These are phyloP conservation scores for Dothidotthia symphoricarpi DNA, from an alignment of 2,329 filamentous ascomycete species.

Conservation along the genomic window DNA sequence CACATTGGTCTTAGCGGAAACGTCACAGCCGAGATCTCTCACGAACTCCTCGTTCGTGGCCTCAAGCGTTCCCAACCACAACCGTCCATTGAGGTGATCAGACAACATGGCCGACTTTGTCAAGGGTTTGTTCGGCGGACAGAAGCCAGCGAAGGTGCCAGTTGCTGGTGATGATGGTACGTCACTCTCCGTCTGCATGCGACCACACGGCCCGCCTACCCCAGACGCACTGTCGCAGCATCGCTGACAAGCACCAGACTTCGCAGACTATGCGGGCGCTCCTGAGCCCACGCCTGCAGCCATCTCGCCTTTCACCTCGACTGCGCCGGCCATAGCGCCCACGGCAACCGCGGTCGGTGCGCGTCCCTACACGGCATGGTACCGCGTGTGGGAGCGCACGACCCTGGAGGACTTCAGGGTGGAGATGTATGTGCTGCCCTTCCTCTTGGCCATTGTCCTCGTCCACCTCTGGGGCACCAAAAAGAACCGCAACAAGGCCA, in stretches of 20 bases:
- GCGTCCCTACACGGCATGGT: slow-evolving; percentile 88
- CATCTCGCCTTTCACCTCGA: slow-evolving; percentile 44
- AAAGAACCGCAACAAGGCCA: slow-evolving; percentile 76
- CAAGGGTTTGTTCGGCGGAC: slow-evolving; percentile 68
- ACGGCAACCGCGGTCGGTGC: slow-evolving; percentile 43
- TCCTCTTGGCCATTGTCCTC: slow-evolving; percentile 71
- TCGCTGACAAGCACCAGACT: slow-evolving; percentile 59
- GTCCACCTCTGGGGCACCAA: slow-evolving; percentile 80
- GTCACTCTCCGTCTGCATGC: slow-evolving; percentile 26
- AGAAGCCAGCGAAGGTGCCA: slow-evolving; percentile 58
- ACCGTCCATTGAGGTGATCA: slow-evolving; percentile 13
- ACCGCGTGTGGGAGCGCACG: slow-evolving; percentile 91
- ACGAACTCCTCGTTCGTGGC: slow-evolving; percentile 16
- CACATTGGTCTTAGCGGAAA: slow-evolving; percentile 26
- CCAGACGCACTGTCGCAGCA: slow-evolving; percentile 6
- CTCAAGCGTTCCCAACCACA: slow-evolving; percentile 7
- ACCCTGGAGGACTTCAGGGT: slow-evolving; percentile 79
- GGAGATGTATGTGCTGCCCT: slow-evolving; percentile 76
- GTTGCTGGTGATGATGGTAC: slow-evolving; percentile 63
- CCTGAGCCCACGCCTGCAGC: slow-evolving; percentile 62
- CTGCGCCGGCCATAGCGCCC: slow-evolving; percentile 29
- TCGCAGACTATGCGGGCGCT: slow-evolving; percentile 86
- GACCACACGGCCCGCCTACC: slow-evolving; percentile 6
- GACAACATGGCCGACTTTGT: slow-evolving; percentile 53
- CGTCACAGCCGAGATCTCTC: slow-evolving; percentile 18